phyloP scores from a whole-genome alignment of 2,329 filamentous ascomycete genomes.

The Periconia sp. region DNA sequence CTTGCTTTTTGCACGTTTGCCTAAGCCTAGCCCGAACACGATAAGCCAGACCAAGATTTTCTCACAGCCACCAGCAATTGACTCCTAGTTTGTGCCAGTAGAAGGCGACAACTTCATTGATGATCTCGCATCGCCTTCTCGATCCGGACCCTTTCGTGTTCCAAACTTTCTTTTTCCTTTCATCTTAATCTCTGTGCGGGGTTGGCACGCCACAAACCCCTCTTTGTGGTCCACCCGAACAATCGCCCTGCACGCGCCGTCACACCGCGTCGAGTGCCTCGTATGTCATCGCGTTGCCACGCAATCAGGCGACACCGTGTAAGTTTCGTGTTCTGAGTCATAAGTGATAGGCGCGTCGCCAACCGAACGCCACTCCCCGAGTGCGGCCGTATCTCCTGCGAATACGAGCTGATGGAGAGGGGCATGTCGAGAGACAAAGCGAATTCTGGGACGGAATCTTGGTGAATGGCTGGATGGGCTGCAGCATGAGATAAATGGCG shows the following conservation, averaged over 20 bases:
- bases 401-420: slow-evolving; percentile 2
- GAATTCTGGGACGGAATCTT: background rate
- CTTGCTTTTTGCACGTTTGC: no score
- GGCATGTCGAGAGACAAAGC: background rate
- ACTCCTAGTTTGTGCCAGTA: no score
- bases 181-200: no score
- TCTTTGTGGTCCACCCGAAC: no score
- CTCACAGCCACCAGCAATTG: no score
- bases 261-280: background rate
- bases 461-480: slow-evolving; percentile 1
- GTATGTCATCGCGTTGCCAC: background rate
- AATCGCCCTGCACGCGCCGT: slow-evolving; percentile 6
- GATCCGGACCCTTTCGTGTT: no score
- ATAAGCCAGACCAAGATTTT: no score
- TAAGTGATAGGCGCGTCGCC: slow-evolving; percentile 3
- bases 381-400: background rate
- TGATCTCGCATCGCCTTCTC: no score
- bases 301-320: slow-evolving; percentile 7
- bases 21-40: no score
- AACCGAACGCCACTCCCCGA: background rate
- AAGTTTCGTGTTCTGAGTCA: slow-evolving; percentile 8
- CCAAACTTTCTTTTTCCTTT: no score
- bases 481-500: background rate
- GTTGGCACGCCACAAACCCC: no score
- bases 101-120: no score